phyloP scores from a whole-genome alignment of 2,329 filamentous ascomycete genomes.

The Phaeosphaeriaceae sp. region DNA sequence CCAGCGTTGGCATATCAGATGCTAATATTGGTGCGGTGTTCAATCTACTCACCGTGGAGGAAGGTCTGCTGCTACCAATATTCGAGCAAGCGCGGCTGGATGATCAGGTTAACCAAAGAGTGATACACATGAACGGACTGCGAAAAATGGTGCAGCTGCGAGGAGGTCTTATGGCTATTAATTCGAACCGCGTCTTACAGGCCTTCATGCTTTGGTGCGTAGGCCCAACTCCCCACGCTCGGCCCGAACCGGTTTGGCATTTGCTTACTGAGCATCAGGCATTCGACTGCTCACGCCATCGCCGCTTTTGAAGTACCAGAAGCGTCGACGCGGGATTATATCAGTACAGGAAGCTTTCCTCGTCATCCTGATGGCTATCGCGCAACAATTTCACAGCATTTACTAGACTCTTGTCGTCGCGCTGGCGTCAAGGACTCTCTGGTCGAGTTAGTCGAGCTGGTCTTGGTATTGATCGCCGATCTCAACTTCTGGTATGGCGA shows the following conservation, averaged over 20 bases:
- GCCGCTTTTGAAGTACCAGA: constrained; percentile 44
- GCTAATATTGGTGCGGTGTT: constrained; percentile 50
- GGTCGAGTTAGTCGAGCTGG: constrained; percentile 35
- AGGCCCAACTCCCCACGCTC: not conserved
- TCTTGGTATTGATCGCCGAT: constrained; percentile 43
- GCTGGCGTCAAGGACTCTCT: constrained; percentile 40
- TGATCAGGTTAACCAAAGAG: constrained; percentile 41
- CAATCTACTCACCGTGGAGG: constrained; percentile 47
- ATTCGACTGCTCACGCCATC: constrained; percentile 49
- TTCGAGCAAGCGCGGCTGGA: constrained; percentile 26
- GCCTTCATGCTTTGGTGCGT: constrained; percentile 52
- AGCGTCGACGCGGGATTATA: constrained; percentile 38
- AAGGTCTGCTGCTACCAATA: constrained; percentile 34
- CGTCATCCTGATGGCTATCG: constrained; percentile 40
- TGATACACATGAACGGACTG: constrained; percentile 44
- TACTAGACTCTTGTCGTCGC: constrained; percentile 38
- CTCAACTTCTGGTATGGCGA: constrained; percentile 45
- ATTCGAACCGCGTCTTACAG: constrained; percentile 48
- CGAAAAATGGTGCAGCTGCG: constrained; percentile 45
- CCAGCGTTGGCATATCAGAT: constrained; percentile 39
- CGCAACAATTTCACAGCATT: constrained; percentile 36
- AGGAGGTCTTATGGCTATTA: constrained; percentile 43
- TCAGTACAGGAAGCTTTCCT: constrained; percentile 34
- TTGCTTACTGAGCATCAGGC: constrained; percentile 51
- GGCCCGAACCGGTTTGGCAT: constrained; percentile 34